Conservation (phyloP, 2,329 filamentous ascomycete species). For the Xenosphaeropsis pyriputrescens region DNA sequence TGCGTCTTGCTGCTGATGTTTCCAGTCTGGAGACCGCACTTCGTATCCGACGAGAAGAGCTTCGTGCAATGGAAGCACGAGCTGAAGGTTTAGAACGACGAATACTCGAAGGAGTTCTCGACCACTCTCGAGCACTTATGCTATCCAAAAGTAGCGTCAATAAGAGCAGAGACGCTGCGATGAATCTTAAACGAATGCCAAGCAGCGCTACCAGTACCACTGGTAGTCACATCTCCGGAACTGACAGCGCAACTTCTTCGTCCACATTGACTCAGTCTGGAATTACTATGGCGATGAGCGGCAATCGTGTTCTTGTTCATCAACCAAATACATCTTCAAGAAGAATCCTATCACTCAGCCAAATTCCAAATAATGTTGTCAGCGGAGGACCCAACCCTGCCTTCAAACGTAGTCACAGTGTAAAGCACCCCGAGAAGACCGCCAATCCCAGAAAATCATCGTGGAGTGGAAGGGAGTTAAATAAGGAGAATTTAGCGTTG, state of each 20-base stretch:
- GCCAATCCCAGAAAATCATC: constrained; percentile 49
- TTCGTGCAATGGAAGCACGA: constrained; percentile 78
- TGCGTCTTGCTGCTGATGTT: constrained; percentile 68
- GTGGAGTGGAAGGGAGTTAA: constrained; percentile 45
- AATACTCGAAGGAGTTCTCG: constrained; percentile 89
- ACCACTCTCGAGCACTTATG: constrained; percentile 84
- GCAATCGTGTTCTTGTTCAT: constrained; percentile 18
- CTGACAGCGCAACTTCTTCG: constrained; percentile 20
- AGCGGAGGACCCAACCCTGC: constrained; percentile 31
- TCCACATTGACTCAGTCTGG: constrained; percentile 22
- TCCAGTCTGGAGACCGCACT: constrained; percentile 85
- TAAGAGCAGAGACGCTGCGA: constrained; percentile 21
- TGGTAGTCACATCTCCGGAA: constrained; percentile 20
- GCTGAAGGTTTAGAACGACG: constrained; percentile 82
- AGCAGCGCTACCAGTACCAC: constrained; percentile 26
- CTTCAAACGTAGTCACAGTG: constrained; percentile 66
- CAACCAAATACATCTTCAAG: constrained; percentile 39
- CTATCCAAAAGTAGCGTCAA: constrained; percentile 45
- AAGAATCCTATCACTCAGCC: constrained; percentile 79
- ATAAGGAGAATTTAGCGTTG: constrained; percentile 49
- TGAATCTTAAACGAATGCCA: constrained; percentile 35
- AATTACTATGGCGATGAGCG: constrained; percentile 37
- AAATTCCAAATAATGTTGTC: constrained; percentile 67
- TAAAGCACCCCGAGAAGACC: constrained; percentile 41
- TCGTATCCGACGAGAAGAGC: constrained; percentile 76